Evolutionary conservation across 106 monocot genomes (phyloP).

Genomic region (Cymbidium sinense): DNA sequence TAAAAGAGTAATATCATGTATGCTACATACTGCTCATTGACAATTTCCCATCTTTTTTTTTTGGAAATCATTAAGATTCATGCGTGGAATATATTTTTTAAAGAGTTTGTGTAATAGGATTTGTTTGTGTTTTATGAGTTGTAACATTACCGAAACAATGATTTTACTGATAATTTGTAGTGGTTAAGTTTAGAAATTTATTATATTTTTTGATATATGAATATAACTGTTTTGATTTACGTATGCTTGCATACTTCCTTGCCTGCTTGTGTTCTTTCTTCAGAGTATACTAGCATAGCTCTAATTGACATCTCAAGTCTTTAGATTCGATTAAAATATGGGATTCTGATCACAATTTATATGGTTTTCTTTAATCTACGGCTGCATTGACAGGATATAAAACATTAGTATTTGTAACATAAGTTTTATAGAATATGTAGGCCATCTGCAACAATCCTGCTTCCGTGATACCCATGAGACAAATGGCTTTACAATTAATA

Average conservation of each 20-base stretch:
- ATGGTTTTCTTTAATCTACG: too few relatives aligned
- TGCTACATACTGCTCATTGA: neutral
- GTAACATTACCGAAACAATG: too few relatives aligned
- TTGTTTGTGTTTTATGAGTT: neutral
- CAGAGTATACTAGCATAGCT: too few relatives aligned
- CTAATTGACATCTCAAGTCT: too few relatives aligned
- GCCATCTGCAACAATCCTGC: neutral
- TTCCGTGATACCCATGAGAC: neutral
- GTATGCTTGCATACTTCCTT: too few relatives aligned
- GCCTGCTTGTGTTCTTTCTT: too few relatives aligned
- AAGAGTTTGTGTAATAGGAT: neutral
- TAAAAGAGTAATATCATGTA: neutral
- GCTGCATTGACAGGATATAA: neutral
- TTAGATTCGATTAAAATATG: too few relatives aligned
- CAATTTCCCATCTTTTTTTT: neutral
- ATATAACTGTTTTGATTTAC: too few relatives aligned
- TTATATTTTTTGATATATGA: too few relatives aligned
- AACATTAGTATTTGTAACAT: neutral
- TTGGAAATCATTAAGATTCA: neutral
- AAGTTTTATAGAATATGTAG: neutral
- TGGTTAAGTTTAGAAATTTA: too few relatives aligned
- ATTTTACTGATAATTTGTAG: too few relatives aligned
- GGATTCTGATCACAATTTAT: too few relatives aligned
- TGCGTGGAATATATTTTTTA: neutral
- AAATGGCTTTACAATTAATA: neutral